Percentiles rank a stretch among this genome's conserved stretches.
These are phyloP conservation scores for Raffaelea arxii DNA, from an alignment of 2,329 filamentous ascomycete species.

Conservation along the genomic window DNA sequence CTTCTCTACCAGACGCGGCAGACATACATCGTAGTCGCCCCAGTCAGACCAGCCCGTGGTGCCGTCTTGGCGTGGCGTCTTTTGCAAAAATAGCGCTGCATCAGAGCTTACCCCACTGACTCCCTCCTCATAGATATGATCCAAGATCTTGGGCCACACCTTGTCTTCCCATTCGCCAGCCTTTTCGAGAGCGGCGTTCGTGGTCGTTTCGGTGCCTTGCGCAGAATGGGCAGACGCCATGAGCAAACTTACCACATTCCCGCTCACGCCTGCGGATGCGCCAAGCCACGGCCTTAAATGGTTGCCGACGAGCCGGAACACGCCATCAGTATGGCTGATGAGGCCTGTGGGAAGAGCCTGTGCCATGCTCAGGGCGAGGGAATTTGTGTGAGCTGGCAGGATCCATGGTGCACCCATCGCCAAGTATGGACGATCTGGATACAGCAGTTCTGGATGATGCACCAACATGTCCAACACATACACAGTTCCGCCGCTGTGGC, in stretches of 20 bases:
- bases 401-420: constrained; percentile 23
- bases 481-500: constrained; percentile 22
- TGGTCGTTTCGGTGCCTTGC: background rate
- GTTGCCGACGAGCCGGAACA: constrained; percentile 14
- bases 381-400: constrained; percentile 16
- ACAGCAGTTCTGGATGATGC: constrained; percentile 18
- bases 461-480: constrained; percentile 22
- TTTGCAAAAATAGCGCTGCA: constrained; percentile 19
- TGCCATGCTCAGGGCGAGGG: constrained; percentile 12
- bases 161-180: constrained; percentile 14
- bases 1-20: constrained; percentile 16
- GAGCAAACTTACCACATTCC: background rate
- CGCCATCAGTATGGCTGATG: constrained; percentile 13
- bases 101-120: constrained; percentile 18
- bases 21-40: constrained; percentile 20
- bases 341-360: constrained; percentile 14
- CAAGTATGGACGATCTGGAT: constrained; percentile 16
- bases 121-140: constrained; percentile 16
- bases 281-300: constrained; percentile 13
- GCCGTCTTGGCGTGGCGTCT: constrained; percentile 4
- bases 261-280: constrained; percentile 4
- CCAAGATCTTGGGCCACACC: constrained; percentile 11
- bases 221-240: background rate
- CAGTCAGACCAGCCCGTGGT: constrained; percentile 19
- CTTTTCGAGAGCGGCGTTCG: background rate